A percentile compares a stretch with the other conserved stretches of the same genome.
Conservation (phyloP, 2,329 filamentous ascomycete genomes). For the Fusarium newnesense region DNA sequence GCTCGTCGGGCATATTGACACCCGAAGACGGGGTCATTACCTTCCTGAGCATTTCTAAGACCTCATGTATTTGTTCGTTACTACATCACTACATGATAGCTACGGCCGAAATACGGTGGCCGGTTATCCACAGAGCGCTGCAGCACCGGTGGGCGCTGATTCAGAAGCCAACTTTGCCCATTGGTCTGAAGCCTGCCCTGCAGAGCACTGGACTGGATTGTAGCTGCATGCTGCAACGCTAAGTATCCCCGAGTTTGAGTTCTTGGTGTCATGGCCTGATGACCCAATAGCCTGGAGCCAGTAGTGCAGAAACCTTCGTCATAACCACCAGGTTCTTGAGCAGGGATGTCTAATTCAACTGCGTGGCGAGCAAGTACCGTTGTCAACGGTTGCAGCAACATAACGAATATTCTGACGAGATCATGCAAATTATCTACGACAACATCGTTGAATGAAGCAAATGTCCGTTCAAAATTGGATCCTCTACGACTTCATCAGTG, state of each 20-base stretch:
- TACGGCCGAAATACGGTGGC: constrained; percentile 21
- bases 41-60: not conserved
- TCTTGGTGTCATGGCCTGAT: constrained; percentile 26
- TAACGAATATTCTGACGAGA: not conserved
- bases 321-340: constrained; percentile 19
- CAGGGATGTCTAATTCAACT: constrained; percentile 8
- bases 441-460: constrained; percentile 8
- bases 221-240: constrained; percentile 38
- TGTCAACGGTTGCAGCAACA: not conserved
- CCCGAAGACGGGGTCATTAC: constrained; percentile 4
- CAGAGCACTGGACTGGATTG: constrained; percentile 7
- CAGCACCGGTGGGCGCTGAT: not conserved
- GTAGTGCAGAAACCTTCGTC: constrained; percentile 26
- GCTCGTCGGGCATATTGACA: constrained; percentile 2
- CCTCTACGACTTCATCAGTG: constrained; percentile 25
- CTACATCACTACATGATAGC: constrained; percentile 7
- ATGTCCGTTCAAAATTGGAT: constrained; percentile 15
- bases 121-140: not conserved
- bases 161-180: constrained; percentile 8
- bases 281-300: constrained; percentile 28
- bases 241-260: constrained; percentile 40
- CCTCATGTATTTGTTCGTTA: not conserved
- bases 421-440: not conserved
- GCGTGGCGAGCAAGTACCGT: not conserved
- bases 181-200: constrained; percentile 1